These are phyloP conservation scores for Xerocomellus dryophilus DNA, from an alignment of 768 basidiomycete species.

Conservation along the genomic window DNA sequence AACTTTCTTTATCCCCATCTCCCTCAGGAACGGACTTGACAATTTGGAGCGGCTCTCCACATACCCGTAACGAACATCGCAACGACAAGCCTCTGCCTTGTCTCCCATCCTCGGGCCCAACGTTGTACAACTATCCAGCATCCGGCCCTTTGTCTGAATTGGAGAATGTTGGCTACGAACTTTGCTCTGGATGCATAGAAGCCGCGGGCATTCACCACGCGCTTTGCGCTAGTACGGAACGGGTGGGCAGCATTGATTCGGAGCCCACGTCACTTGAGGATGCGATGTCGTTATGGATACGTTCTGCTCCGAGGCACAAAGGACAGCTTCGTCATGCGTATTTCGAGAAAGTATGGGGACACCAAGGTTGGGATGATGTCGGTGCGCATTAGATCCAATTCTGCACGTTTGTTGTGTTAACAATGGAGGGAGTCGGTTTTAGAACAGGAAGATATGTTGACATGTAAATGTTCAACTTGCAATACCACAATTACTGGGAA, in stretches of 20 bases:
- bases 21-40: slow-evolving; percentile 20
- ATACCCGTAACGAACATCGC: slow-evolving; percentile 14
- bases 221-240: slow-evolving; percentile 49
- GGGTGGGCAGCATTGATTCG: slow-evolving; percentile 19
- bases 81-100: slow-evolving; percentile 47
- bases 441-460: slow-evolving; percentile 69
- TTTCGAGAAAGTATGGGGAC: slow-evolving; percentile 82
- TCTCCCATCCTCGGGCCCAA: slow-evolving; percentile 32
- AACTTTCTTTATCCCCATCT: slow-evolving; percentile 18
- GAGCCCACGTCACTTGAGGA: slow-evolving; percentile 54
- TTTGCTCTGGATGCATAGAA: slow-evolving; percentile 80
- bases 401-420: neutral
- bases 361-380: slow-evolving; percentile 82
- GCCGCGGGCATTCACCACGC: slow-evolving; percentile 76
- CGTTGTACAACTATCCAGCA: slow-evolving; percentile 5
- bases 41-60: slow-evolving; percentile 10
- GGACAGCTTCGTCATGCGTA: slow-evolving; percentile 83
- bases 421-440: slow-evolving; percentile 25
- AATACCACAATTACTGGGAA: slow-evolving; percentile 53
- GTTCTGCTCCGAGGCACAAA: slow-evolving; percentile 68
- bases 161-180: slow-evolving; percentile 62
- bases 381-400: slow-evolving; percentile 48
- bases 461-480: slow-evolving; percentile 81
- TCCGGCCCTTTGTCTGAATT: slow-evolving; percentile 1
- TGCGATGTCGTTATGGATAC: slow-evolving; percentile 55